A percentile compares a stretch with the other conserved stretches of the same genome.
Conservation (phyloP, 192 early-diverging fungal genomes). For the Coemansia sp. region DNA sequence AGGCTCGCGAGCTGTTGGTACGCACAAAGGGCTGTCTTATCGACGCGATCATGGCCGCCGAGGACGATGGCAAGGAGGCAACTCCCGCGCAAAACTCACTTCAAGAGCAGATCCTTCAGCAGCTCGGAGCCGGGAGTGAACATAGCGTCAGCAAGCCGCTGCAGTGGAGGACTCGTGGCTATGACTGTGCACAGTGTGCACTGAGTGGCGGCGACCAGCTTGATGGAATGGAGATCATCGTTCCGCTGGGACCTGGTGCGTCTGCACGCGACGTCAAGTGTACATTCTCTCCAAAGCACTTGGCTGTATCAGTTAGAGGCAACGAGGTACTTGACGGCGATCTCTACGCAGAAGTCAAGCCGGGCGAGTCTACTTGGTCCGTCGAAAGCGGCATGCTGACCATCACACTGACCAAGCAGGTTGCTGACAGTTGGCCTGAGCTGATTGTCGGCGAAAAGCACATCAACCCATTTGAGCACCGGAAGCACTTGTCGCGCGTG, state of each 20-base stretch:
- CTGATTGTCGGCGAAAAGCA: constrained; percentile 34
- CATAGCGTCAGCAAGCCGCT: constrained; percentile 1
- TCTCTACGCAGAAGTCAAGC: constrained; percentile 22
- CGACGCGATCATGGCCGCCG: constrained; percentile 64
- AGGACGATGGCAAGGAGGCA: constrained; percentile 5
- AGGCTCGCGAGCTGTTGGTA: constrained; percentile 61
- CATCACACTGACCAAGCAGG: constrained; percentile 40
- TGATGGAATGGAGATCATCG: constrained; percentile 41
- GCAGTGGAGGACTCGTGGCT: constrained; percentile 43
- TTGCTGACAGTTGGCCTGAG: constrained; percentile 32
- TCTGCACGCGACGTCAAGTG: constrained; percentile 23
- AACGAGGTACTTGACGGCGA: constrained; percentile 34
- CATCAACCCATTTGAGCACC: constrained; percentile 23
- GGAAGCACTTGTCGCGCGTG: constrained; percentile 46
- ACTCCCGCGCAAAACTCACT: constrained; percentile 10
- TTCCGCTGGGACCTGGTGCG: constrained; percentile 20
- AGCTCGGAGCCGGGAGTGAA: constrained; percentile 25
- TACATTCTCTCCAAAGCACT: constrained; percentile 20
- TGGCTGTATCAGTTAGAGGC: constrained; percentile 18
- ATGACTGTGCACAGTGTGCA: constrained; percentile 38
- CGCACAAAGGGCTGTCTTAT: constrained; percentile 61
- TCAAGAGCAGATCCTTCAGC: constrained; percentile 35
- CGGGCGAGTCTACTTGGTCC: constrained; percentile 37
- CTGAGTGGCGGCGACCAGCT: constrained; percentile 24
- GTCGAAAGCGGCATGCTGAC: constrained; percentile 27